phyloP scores from a whole-genome alignment of 441 rosid species.

The Melianthus villosus region DNA sequence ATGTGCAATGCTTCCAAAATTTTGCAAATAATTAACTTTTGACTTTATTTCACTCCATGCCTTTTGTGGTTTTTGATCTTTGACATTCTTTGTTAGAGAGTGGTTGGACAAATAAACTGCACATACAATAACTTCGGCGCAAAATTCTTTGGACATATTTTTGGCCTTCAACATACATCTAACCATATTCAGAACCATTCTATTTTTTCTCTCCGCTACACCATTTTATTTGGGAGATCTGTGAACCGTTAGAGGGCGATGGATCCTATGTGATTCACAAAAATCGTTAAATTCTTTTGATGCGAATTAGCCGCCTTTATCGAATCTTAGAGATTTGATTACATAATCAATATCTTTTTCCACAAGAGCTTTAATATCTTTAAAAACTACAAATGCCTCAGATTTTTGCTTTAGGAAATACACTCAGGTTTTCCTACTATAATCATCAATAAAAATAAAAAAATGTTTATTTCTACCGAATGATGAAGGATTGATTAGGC shows the following conservation, averaged over 20 bases:
- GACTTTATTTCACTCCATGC: constrained; percentile 3
- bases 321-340: background rate
- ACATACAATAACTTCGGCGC: background rate
- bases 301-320: constrained; percentile 1
- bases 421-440: background rate
- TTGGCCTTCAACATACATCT: background rate
- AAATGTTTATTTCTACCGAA: constrained; percentile 3
- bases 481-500: background rate
- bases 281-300: background rate
- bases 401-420: constrained; percentile 2
- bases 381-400: constrained; percentile 1
- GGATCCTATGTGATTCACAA: background rate
- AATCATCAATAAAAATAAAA: constrained; percentile 10
- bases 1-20: constrained; percentile 4
- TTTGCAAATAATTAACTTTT: background rate
- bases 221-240: constrained; percentile 6
- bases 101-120: background rate
- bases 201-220: constrained; percentile 8
- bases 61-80: background rate
- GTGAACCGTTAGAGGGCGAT: background rate
- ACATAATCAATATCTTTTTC: constrained; percentile 1
- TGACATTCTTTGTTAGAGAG: background rate
- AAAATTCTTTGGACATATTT: constrained; percentile 1
- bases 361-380: background rate
- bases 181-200: background rate